These are phyloP conservation scores for Leptographium wingfieldii DNA, from an alignment of 2,329 filamentous ascomycete genomes.

Conservation along the genomic window DNA sequence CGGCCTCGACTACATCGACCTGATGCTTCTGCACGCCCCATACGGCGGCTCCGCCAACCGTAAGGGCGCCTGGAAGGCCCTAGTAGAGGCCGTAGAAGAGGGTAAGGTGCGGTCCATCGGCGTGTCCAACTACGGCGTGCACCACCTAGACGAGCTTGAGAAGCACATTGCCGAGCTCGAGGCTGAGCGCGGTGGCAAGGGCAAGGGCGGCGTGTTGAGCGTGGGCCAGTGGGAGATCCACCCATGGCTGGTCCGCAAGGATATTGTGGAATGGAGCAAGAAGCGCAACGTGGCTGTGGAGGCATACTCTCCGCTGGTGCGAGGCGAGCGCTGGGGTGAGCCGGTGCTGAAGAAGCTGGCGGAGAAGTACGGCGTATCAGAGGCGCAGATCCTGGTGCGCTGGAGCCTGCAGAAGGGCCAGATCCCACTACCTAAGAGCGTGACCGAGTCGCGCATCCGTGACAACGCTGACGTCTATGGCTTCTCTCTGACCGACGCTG, in stretches of 20 bases:
- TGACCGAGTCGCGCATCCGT: slow-evolving; percentile 43
- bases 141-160: slow-evolving; percentile 49
- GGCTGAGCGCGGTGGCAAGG: slow-evolving; percentile 43
- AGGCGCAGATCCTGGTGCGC: slow-evolving; percentile 66
- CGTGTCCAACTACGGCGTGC: slow-evolving; percentile 53
- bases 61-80: slow-evolving; percentile 48
- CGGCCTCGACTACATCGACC: slow-evolving; percentile 53
- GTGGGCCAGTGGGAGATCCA: slow-evolving; percentile 87
- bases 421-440: slow-evolving; percentile 52
- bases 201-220: slow-evolving; percentile 59
- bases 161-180: slow-evolving; percentile 47
- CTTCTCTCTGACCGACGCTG: slow-evolving; percentile 44
- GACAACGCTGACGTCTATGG: slow-evolving; percentile 51
- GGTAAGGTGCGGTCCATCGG: slow-evolving; percentile 50
- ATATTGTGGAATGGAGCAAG: slow-evolving; percentile 68
- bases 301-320: slow-evolving; percentile 49
- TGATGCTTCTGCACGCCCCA: slow-evolving; percentile 50
- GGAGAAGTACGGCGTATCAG: slow-evolving; percentile 59
- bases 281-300: slow-evolving; percentile 50
- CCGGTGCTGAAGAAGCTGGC: slow-evolving; percentile 50
- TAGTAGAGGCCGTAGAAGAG: slow-evolving; percentile 50
- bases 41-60: slow-evolving; percentile 43
- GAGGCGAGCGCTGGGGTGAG: slow-evolving; percentile 60
- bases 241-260: slow-evolving; percentile 70
- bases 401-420: slow-evolving; percentile 74